A percentile compares a stretch with the other conserved stretches of the same genome.
phyloP scores from a whole-genome alignment of 2,329 filamentous ascomycete genomes.

The Diaporthe sp. region DNA sequence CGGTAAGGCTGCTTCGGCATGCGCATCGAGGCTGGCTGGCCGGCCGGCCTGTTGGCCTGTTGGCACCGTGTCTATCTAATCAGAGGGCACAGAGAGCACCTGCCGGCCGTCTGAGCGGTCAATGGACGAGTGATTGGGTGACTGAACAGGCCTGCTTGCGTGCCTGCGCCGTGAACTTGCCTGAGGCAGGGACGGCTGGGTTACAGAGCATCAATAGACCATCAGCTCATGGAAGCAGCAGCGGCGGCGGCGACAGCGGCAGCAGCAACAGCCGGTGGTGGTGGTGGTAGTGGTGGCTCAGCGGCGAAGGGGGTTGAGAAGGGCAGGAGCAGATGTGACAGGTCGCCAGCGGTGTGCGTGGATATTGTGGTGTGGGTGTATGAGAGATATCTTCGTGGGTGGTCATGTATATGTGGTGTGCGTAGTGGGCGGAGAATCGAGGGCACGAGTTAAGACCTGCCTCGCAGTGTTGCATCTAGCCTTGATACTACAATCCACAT shows the following conservation, averaged over 20 bases:
- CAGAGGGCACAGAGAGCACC: neutral
- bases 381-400: neutral
- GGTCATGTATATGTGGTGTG: neutral
- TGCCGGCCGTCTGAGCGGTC: conserved; percentile 12
- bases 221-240: conserved; percentile 1
- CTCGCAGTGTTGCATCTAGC: conserved; percentile 31
- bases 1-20: conserved; percentile 23
- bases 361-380: conserved; percentile 9
- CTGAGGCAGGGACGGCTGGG: conserved; percentile 14
- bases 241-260: neutral
- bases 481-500: conserved; percentile 13
- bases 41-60: neutral
- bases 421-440: conserved; percentile 24
- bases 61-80: neutral
- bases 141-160: neutral
- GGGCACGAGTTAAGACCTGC: conserved; percentile 30
- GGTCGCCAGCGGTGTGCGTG: neutral
- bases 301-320: neutral
- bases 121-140: neutral
- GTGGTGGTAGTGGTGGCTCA: conserved; percentile 7
- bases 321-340: conserved; percentile 13
- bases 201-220: conserved; percentile 11
- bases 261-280: neutral
- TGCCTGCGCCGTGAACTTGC: conserved; percentile 31
- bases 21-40: conserved; percentile 9